A percentile compares a stretch with the other conserved stretches of the same genome.
These are phyloP conservation scores for Penicillium sp. DNA, from an alignment of 2,329 filamentous ascomycete species.

Conservation along the genomic window DNA sequence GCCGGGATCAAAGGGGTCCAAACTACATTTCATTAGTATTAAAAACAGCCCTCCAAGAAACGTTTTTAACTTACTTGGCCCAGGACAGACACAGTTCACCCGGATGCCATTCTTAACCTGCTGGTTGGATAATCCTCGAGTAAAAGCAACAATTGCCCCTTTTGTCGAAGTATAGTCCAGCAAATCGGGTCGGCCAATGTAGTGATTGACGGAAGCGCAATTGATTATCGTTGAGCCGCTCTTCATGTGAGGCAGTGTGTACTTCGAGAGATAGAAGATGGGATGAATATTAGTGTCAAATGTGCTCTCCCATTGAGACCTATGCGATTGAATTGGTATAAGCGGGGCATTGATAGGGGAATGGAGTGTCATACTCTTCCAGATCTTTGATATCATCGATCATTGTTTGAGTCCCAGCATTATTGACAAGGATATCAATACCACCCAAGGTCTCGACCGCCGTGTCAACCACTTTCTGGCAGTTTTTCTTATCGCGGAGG, in stretches of 20 bases:
- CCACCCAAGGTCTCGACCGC: conserved; percentile 65
- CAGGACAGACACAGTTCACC: conserved; percentile 76
- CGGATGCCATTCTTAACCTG: conserved; percentile 70
- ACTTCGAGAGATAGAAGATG: conserved; percentile 79
- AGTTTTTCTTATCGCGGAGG: conserved; percentile 65
- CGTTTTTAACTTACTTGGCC: conserved; percentile 51
- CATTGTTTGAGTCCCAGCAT: conserved; percentile 75
- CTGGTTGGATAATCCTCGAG: conserved; percentile 74
- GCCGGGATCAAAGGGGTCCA: conserved; percentile 75
- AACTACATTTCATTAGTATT: conserved; percentile 42
- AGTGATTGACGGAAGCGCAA: conserved; percentile 80
- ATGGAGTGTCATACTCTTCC: conserved; percentile 55
- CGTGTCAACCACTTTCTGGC: conserved; percentile 67
- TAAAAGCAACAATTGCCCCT: conserved; percentile 77
- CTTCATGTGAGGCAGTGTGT: conserved; percentile 71
- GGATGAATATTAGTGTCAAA: conserved; percentile 83
- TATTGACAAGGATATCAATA: conserved; percentile 69
- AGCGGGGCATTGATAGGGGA: neutral
- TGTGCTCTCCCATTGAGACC: conserved; percentile 75
- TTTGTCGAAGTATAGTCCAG: conserved; percentile 77
- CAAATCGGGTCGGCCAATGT: conserved; percentile 75
- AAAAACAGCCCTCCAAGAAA: neutral
- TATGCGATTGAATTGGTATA: conserved; percentile 26
- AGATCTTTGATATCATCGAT: conserved; percentile 69
- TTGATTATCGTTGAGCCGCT: conserved; percentile 76